Percentiles rank a stretch among this genome's conserved stretches.
These are phyloP conservation scores for Chlamydomonas asymmetrica DNA, from an alignment of 139 green algal species.

Conservation along the genomic window DNA sequence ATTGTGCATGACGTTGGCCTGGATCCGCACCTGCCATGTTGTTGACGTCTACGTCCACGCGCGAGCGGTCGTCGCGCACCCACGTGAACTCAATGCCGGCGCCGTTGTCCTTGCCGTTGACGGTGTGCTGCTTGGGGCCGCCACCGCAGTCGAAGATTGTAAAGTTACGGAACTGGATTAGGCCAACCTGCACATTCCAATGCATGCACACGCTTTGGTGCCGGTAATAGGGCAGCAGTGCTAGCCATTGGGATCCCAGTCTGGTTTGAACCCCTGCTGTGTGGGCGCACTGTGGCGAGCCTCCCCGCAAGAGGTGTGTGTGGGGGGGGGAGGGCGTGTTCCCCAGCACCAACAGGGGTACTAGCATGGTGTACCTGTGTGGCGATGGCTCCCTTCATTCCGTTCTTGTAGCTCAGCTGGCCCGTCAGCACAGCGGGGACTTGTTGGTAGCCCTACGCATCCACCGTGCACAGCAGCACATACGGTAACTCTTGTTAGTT, in stretches of 20 bases:
- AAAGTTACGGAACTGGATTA: conserved; percentile 51
- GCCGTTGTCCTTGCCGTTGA: conserved; percentile 64
- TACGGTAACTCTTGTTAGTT: no score
- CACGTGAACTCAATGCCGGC: conserved; percentile 52
- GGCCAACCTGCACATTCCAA: conserved; percentile 30
- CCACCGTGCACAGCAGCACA: no score
- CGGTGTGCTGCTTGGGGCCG: conserved; percentile 42
- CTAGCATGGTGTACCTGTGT: conserved; percentile 31
- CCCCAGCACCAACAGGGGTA: background rate
- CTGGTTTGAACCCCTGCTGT: no score
- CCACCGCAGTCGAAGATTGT: conserved; percentile 53
- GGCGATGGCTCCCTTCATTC: conserved; percentile 55
- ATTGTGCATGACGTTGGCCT: conserved; percentile 38
- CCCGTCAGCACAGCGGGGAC: conserved; percentile 37
- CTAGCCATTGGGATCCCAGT: no score
- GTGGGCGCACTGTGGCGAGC: no score
- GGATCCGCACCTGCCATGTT: conserved; percentile 48
- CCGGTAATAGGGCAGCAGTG: background rate
- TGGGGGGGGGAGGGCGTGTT: background rate
- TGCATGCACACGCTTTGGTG: background rate
- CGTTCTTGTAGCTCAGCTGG: conserved; percentile 60
- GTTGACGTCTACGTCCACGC: background rate
- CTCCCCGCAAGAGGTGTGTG: background rate
- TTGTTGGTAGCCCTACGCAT: background rate
- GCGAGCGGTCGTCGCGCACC: conserved; percentile 45